Conservation (phyloP, 164 flowering plant species). For the Pachysandra terminalis region DNA sequence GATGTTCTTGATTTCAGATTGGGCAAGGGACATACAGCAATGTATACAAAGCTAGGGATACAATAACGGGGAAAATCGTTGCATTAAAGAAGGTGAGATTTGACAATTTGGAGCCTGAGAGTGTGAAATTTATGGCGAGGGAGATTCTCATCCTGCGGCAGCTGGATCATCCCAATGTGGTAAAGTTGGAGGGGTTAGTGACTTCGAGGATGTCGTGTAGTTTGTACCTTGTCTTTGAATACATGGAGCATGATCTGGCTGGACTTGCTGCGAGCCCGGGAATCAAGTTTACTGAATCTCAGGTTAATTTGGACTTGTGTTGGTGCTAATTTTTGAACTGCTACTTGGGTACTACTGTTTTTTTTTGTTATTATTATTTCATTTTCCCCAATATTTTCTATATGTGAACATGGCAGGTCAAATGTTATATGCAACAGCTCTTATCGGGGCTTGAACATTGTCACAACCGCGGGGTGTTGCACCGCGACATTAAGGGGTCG, state of each 20-base stretch:
- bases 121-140: conserved; percentile 87
- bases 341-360: background rate
- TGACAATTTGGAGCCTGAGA: conserved; percentile 75
- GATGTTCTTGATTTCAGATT: conserved; percentile 36
- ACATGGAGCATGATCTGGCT: conserved; percentile 95
- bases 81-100: conserved; percentile 72
- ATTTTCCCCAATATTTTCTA: too few relatives aligned
- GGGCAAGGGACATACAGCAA: conserved; percentile 92
- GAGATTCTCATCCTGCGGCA: conserved; percentile 75
- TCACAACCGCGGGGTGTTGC: conserved; percentile 51
- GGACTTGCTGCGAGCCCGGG: conserved; percentile 83
- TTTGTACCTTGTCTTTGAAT: conserved; percentile 72
- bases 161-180: conserved; percentile 70
- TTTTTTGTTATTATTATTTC: background rate
- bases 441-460: conserved; percentile 64
- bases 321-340: background rate
- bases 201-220: conserved; percentile 82
- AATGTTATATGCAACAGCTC: conserved; percentile 59
- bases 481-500: conserved; percentile 90
- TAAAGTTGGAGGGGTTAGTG: conserved; percentile 62
- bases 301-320: conserved; percentile 31
- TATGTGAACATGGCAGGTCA: conserved; percentile 38
- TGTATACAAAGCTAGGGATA: conserved; percentile 86
- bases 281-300: conserved; percentile 62
- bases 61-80: conserved; percentile 60